These are phyloP conservation scores for Eimeria zaria DNA, from an alignment of 169 alveolate species.

Conservation along the genomic window DNA sequence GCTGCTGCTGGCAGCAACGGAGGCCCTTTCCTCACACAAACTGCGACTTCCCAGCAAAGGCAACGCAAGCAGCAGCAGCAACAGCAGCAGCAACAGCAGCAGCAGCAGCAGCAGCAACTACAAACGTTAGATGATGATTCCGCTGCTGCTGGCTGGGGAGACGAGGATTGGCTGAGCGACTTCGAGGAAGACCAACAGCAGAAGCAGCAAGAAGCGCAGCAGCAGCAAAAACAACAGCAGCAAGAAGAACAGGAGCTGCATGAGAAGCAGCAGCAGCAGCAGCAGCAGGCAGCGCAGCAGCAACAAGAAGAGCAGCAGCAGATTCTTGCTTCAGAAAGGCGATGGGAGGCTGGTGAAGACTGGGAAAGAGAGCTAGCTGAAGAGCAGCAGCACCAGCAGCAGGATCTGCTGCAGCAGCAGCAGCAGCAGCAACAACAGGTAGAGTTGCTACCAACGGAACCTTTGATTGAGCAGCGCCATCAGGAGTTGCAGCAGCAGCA, in stretches of 20 bases:
- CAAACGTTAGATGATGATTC: background rate
- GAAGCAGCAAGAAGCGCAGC: background rate
- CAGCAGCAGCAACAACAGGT: constrained; percentile 22
- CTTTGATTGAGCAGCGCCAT: background rate
- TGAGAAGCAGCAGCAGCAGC: too few species aligned
- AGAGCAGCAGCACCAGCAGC: constrained; percentile 43
- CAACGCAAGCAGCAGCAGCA: constrained; percentile 3
- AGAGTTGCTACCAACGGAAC: background rate
- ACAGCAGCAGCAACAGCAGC: background rate
- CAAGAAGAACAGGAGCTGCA: constrained; percentile 6
- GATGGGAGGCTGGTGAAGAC: constrained; percentile 32
- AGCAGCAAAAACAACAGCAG: background rate
- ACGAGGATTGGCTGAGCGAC: constrained; percentile 25
- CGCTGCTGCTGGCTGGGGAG: constrained; percentile 27
- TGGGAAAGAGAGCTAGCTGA: constrained; percentile 23
- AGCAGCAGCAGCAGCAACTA: background rate
- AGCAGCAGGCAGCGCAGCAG: constrained; percentile 18
- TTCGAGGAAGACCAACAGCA: constrained; percentile 14
- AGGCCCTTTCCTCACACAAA: background rate
- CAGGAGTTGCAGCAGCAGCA: constrained; percentile 38
- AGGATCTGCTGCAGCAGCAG: constrained; percentile 17
- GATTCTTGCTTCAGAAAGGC: background rate
- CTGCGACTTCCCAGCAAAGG: background rate
- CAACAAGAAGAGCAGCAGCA: constrained; percentile 18
- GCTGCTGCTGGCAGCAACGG: constrained; percentile 24